phyloP scores from a whole-genome alignment of 805 yeast species.

The Clavispora carvajalis region DNA sequence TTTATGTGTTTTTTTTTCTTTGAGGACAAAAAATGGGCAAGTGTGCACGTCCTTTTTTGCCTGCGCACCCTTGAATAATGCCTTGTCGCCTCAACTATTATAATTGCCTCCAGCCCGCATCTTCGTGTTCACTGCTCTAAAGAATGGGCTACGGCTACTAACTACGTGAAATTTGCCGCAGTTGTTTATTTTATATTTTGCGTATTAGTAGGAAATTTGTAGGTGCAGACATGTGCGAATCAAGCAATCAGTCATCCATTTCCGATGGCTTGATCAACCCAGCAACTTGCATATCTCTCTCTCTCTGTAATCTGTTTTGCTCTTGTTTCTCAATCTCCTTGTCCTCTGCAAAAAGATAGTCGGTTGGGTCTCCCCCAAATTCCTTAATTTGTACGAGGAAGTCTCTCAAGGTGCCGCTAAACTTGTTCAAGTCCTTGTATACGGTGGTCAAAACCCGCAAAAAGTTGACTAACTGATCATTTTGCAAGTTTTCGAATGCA shows the following conservation, averaged over 20 bases:
- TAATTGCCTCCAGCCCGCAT: too few relatives aligned
- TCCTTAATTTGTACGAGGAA: conserved; percentile 95
- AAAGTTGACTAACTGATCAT: conserved; percentile 77
- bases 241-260: conserved; percentile 63
- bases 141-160: neutral
- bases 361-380: conserved; percentile 92
- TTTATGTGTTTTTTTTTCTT: conserved; percentile 1
- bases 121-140: too few relatives aligned
- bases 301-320: conserved; percentile 64
- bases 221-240: neutral
- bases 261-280: conserved; percentile 94
- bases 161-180: neutral
- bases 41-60: conserved; percentile 3
- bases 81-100: too few relatives aligned
- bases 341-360: conserved; percentile 91
- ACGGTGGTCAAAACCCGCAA: conserved; percentile 69
- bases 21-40: neutral
- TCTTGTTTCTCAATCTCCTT: conserved; percentile 72
- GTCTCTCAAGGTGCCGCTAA: conserved; percentile 84
- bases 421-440: conserved; percentile 68
- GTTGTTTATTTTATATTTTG: neutral
- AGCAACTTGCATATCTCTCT: conserved; percentile 81
- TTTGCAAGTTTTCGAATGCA: conserved; percentile 90
- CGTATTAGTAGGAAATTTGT: neutral
- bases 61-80: neutral